Evolutionary conservation across 345 rosid species (phyloP), one percentile per base, ranked within the genome.

Genomic region (Populus pruinosa): DNA sequence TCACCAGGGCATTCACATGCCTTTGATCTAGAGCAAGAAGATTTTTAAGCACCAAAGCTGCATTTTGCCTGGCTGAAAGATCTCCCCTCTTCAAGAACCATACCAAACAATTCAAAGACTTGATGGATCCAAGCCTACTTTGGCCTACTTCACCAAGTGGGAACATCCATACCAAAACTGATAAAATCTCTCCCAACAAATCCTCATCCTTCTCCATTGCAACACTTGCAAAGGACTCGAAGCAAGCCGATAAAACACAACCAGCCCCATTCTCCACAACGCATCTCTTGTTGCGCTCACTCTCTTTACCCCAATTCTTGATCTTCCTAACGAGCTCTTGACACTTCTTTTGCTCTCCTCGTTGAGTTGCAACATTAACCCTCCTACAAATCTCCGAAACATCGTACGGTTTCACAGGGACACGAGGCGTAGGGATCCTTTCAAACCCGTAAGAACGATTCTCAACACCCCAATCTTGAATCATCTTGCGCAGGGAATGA

Each of bases 401-500:
- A 67, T 85, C 81, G 49, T 67, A 73, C 2, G 77, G 59, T 6
- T 83, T 27, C 64, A 85, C 81, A 0, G 88, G 86, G 67, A 81
- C 73, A 16, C 86, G 79, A 14, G 88, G 88, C 8, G 86, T 85
- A 8, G 84, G 82, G 55, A 85, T 85, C 75, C 88, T 67, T 55
- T 78, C 79, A 25, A 85, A 20, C 13, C 88, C 88, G 8, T n/a
- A 65, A 27, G 82, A 78, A 2, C 74, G 38, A 59, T 85, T 83
- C 69, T 83, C 78, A 0, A 78, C 81, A 72, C 88, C 83, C 88
- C 88, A 85, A 67, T 53, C 67, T 68, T 86, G 88, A 63, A 82
- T 85, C 85, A 85, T 82, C 75, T 75, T 85, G 44, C 85, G 73
- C 1, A 85, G 13, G 7, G 79, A 62, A 70, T 79, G 87, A 53